Conservation (phyloP, 2,329 filamentous ascomycete genomes). For the Aspergillus quadricinctus region DNA sequence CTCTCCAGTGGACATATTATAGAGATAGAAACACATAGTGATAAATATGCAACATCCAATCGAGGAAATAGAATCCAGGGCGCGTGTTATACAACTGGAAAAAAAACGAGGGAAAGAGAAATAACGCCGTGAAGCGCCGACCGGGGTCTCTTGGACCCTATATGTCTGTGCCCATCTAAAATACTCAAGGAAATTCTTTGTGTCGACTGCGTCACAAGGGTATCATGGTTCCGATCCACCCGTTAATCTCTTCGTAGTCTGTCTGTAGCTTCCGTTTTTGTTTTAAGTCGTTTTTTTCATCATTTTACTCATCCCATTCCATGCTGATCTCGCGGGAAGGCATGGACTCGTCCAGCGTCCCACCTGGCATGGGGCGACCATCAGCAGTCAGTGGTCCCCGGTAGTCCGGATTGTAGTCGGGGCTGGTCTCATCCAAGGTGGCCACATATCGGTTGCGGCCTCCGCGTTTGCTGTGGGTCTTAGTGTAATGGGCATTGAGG, state of each 20-base stretch:
- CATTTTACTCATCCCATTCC: conserved; percentile 29
- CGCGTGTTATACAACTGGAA: background rate
- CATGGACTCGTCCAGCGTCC: conserved; percentile 32
- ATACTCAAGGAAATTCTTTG: conserved; percentile 24
- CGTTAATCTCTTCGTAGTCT: conserved; percentile 9
- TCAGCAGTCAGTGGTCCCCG: conserved; percentile 40
- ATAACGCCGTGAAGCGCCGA: conserved; percentile 21
- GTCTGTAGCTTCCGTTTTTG: background rate
- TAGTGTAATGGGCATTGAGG: conserved; percentile 43
- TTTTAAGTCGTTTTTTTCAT: conserved; percentile 1
- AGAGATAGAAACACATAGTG: background rate
- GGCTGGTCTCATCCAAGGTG: conserved; percentile 40
- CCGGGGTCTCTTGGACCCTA: conserved; percentile 15
- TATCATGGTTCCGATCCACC: conserved; percentile 24
- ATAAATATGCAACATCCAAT: background rate
- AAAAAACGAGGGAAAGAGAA: conserved; percentile 13
- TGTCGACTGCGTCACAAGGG: conserved; percentile 24
- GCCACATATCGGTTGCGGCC: conserved; percentile 45
- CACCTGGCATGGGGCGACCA: conserved; percentile 38
- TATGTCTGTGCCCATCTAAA: conserved; percentile 18
- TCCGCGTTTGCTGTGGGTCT: conserved; percentile 44
- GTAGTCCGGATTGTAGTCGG: conserved; percentile 42
- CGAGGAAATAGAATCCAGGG: background rate
- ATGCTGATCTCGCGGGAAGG: conserved; percentile 31
- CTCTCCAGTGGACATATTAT: background rate